A percentile compares a stretch with the other conserved stretches of the same genome.
Conservation (phyloP, 768 basidiomycete species). For the Boletales sp. region DNA sequence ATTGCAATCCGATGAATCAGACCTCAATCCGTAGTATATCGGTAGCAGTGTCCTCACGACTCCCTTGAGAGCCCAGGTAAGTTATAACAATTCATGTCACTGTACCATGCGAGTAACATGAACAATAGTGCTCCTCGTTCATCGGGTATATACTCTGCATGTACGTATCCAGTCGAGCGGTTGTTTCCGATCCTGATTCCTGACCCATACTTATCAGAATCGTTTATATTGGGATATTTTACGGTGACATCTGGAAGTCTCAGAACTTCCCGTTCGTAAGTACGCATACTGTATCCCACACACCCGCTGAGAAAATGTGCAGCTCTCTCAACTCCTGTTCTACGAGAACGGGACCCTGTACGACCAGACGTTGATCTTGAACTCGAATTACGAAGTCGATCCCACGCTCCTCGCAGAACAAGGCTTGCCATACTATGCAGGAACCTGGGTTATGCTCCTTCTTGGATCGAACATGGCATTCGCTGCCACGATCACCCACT, state of each 20-base stretch:
- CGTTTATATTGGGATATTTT: too few relatives aligned
- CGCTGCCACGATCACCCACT: slow-evolving; percentile 50
- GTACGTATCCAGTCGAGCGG: slow-evolving; percentile 27
- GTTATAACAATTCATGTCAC: too few relatives aligned
- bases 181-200: too few relatives aligned
- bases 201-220: slow-evolving; percentile 23
- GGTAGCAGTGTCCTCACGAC: slow-evolving; percentile 36
- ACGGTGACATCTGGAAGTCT: slow-evolving; percentile 53
- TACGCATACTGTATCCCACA: slow-evolving; percentile 15
- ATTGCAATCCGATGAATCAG: too few relatives aligned
- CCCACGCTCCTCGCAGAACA: slow-evolving; percentile 42
- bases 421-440: slow-evolving; percentile 31
- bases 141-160: slow-evolving; percentile 50
- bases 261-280: slow-evolving; percentile 56
- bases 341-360: slow-evolving; percentile 50
- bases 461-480: slow-evolving; percentile 28
- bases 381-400: slow-evolving; percentile 50
- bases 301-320: too few relatives aligned
- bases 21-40: slow-evolving; percentile 19
- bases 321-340: slow-evolving; percentile 47
- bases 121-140: too few relatives aligned
- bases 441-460: slow-evolving; percentile 19
- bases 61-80: slow-evolving; percentile 49
- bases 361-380: slow-evolving; percentile 51
- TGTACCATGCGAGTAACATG: too few relatives aligned